A percentile compares a stretch with the other conserved stretches of the same genome.
Evolutionary conservation across 192 early-diverging fungal genomes (phyloP).

Genomic region (Helicostylum pulchrum): DNA sequence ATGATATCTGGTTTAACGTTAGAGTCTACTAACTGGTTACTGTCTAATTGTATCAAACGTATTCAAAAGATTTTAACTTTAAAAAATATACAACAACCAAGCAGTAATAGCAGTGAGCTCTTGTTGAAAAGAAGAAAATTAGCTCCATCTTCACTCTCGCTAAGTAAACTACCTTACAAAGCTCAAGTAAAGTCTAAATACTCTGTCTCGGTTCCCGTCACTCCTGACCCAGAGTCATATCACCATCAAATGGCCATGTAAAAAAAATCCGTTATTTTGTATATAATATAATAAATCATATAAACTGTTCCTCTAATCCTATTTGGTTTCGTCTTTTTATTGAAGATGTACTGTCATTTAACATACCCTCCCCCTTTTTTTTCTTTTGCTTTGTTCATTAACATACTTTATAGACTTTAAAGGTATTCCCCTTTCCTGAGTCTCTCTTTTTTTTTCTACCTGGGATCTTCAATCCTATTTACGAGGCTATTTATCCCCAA

Average conservation of each 20-base stretch:
- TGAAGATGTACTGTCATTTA: no score
- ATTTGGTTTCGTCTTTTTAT: no score
- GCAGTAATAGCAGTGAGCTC: neutral
- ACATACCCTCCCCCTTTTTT: no score
- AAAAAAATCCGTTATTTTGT: neutral
- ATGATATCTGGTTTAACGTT: conserved; percentile 16
- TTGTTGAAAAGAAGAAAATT: conserved; percentile 5
- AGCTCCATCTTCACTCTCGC: conserved; percentile 5
- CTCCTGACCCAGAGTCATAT: conserved; percentile 10
- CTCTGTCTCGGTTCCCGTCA: conserved; percentile 9
- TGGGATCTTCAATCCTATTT: conserved; percentile 4
- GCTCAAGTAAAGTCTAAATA: conserved; percentile 16
- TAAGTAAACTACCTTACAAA: conserved; percentile 16
- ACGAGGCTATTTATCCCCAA: neutral
- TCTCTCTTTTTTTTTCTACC: neutral
- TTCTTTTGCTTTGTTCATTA: no score
- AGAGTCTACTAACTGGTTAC: conserved; percentile 19
- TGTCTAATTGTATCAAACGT: neutral
- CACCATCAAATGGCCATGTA: conserved; percentile 15
- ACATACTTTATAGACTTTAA: no score
- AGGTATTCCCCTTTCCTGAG: no score
- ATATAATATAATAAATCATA: no score
- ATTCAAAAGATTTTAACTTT: conserved; percentile 6
- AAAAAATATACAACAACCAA: neutral
- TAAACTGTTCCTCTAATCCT: no score